These are phyloP conservation scores for Oryza australiensis DNA, from an alignment of 176 grass and related monocot genomes.

Conservation along the genomic window DNA sequence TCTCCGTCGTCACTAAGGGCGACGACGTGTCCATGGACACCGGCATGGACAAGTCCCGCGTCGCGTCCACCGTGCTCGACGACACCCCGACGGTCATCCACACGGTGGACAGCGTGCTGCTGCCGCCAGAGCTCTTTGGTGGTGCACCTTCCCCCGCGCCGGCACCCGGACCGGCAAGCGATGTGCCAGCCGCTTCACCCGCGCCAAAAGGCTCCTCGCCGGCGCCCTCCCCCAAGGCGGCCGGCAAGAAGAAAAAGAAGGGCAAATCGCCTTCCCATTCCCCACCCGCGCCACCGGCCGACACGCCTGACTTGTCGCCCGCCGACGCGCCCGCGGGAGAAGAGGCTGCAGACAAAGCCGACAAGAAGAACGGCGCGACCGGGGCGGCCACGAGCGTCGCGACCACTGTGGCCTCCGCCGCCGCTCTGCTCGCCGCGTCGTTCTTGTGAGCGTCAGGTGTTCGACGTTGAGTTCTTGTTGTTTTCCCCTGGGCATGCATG, in stretches of 20 bases:
- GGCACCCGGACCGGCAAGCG: conserved; percentile 32
- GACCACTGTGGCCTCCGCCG: conserved; percentile 22
- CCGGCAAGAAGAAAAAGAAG: conserved; percentile 48
- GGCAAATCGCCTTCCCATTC: conserved; percentile 52
- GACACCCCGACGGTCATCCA: conserved; percentile 68
- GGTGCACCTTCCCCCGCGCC: conserved; percentile 56
- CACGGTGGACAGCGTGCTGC: conserved; percentile 75
- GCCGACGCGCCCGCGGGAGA: conserved; percentile 54
- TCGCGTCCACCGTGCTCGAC: conserved; percentile 85
- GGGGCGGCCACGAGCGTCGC: not conserved
- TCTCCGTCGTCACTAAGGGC: conserved; percentile 68
- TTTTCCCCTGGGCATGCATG: conserved; percentile 6
- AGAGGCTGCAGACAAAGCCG: conserved; percentile 35
- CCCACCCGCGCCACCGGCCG: conserved; percentile 63
- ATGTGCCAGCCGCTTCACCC: conserved; percentile 31
- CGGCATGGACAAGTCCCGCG: conserved; percentile 76
- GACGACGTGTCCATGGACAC: conserved; percentile 88
- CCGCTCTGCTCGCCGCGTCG: conserved; percentile 3
- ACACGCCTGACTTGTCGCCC: conserved; percentile 52
- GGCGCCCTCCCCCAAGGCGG: conserved; percentile 39
- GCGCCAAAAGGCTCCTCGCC: conserved; percentile 26
- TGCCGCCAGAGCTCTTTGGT: conserved; percentile 70
- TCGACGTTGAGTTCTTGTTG: conserved; percentile 23
- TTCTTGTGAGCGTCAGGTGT: conserved; percentile 48
- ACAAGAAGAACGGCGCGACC: conserved; percentile 32